phyloP scores from a whole-genome alignment of 306 rosid species.

The Begonia masoniana region DNA sequence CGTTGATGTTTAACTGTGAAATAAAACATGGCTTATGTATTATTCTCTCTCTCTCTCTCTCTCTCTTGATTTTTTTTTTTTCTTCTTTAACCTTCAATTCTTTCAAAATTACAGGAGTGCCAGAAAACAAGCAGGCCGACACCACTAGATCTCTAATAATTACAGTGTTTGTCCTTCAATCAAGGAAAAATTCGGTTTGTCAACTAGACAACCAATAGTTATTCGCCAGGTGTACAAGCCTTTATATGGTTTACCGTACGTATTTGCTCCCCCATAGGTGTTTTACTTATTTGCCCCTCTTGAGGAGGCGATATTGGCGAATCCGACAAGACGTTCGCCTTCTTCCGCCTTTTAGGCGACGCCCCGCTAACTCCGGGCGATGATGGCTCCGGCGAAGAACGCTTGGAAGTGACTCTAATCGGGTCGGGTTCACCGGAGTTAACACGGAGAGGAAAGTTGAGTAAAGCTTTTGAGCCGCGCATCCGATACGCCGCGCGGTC shows the following conservation, averaged over 20 bases:
- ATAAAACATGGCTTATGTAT: no score
- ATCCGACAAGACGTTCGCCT: conserved; percentile 4
- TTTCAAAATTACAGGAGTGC: not conserved
- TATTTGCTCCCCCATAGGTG: no score
- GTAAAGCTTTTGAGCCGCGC: conserved; percentile 49
- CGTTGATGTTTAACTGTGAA: no score
- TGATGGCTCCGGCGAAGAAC: conserved; percentile 19
- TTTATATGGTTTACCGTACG: no score
- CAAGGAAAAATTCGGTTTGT: not conserved
- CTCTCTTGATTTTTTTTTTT: no score
- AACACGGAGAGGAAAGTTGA: conserved; percentile 48
- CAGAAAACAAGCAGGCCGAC: not conserved
- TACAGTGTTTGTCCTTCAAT: not conserved
- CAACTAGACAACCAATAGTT: not conserved
- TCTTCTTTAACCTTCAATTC: not conserved
- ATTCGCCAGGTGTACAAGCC: not conserved
- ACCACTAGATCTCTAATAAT: not conserved
- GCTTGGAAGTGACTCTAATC: conserved; percentile 34
- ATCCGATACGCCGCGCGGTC: conserved; percentile 57
- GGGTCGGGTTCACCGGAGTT: conserved; percentile 61
- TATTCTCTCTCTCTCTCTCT: no score
- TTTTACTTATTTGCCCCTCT: not conserved
- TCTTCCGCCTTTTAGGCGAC: conserved; percentile 24
- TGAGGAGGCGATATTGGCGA: not conserved
- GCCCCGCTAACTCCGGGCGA: conserved; percentile 16